Conservation (phyloP, 768 basidiomycete genomes). For the Lentinula edodes region DNA sequence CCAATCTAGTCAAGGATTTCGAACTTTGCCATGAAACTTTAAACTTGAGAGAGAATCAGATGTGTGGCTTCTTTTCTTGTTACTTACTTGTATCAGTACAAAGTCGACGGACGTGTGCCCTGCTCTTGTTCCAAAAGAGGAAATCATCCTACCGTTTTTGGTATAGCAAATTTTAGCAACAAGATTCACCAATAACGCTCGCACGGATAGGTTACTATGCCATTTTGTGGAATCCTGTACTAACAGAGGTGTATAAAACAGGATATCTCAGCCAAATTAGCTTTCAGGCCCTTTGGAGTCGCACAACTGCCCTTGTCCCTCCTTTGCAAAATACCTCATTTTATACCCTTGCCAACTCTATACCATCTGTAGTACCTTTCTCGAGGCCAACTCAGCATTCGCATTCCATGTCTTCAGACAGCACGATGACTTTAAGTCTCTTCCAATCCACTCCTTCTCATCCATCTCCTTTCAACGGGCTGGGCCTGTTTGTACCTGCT, state of each 20-base stretch:
- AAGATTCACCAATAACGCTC: too few relatives aligned
- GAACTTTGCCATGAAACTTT: too few relatives aligned
- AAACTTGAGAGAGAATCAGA: neutral
- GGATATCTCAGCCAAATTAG: neutral
- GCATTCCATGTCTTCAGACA: neutral
- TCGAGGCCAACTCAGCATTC: neutral
- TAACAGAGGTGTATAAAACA: neutral
- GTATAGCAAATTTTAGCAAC: neutral
- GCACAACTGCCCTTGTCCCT: neutral
- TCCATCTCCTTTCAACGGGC: constrained; percentile 5
- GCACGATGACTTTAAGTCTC: neutral
- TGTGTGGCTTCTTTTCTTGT: neutral
- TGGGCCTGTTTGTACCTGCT: constrained; percentile 6
- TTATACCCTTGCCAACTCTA: neutral
- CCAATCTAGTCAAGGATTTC: neutral
- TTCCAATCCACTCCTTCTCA: constrained; percentile 6
- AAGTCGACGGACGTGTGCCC: neutral
- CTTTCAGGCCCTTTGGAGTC: neutral
- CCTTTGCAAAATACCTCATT: neutral
- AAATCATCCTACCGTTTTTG: neutral
- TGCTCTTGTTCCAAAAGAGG: neutral
- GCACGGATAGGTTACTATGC: neutral
- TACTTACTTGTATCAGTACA: neutral
- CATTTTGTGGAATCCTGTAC: neutral
- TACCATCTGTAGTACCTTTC: neutral